These are phyloP conservation scores for Ilyonectria destructans DNA, from an alignment of 2,329 filamentous ascomycete genomes.

Conservation along the genomic window DNA sequence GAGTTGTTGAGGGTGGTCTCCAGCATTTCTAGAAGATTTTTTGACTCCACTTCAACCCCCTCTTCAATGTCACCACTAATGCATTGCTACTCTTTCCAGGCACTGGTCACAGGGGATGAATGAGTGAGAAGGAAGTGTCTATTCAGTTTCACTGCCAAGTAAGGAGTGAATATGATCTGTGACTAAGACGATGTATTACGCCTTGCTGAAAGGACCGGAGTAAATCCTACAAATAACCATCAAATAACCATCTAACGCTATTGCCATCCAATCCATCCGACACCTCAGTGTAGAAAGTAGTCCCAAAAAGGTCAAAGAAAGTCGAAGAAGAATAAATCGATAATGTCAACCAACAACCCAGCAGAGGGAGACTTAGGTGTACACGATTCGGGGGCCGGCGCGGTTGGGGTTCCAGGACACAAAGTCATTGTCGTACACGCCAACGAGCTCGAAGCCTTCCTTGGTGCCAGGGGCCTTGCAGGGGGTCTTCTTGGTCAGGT, in stretches of 20 bases:
- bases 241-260: neutral
- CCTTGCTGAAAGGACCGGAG: neutral
- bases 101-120: too few relatives aligned
- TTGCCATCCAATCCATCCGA: neutral
- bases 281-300: neutral
- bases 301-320: conserved; percentile 7
- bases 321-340: conserved; percentile 9
- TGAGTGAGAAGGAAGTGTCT: too few relatives aligned
- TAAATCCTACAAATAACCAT: too few relatives aligned
- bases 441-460: conserved; percentile 42
- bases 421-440: conserved; percentile 38
- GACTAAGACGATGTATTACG: neutral
- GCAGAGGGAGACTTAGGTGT: conserved; percentile 19
- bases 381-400: conserved; percentile 38
- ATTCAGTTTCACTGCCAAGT: neutral
- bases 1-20: too few relatives aligned
- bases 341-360: neutral
- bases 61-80: too few relatives aligned
- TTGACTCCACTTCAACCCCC: too few relatives aligned
- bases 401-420: conserved; percentile 35
- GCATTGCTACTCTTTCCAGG: too few relatives aligned
- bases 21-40: too few relatives aligned
- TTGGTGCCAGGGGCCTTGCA: conserved; percentile 38
- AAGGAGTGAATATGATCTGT: neutral
- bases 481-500: conserved; percentile 36